Percentiles rank a stretch among this genome's conserved stretches.
Evolutionary conservation across 192 early-diverging fungal genomes (phyloP).

Genomic region (Chytriomyces confervae): DNA sequence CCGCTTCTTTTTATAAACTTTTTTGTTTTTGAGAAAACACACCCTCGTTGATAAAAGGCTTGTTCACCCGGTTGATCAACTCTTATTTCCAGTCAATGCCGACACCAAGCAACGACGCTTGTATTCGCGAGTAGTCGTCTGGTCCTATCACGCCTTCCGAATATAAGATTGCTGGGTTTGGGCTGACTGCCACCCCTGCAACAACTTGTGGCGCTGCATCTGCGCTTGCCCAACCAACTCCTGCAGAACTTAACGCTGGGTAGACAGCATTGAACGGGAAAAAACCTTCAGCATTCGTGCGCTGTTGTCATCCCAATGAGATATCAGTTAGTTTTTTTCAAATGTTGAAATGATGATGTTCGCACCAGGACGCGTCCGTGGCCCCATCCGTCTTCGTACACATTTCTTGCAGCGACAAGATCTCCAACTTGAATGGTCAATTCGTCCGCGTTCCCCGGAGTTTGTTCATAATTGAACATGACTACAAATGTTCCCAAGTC

Average conservation of each 20-base stretch:
- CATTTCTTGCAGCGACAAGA: slow-evolving; percentile 33
- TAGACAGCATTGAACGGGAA: slow-evolving; percentile 40
- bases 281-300: slow-evolving; percentile 24
- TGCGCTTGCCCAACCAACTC: neutral
- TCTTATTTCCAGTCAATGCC: neutral
- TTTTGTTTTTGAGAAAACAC: too few species aligned
- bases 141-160: slow-evolving; percentile 8
- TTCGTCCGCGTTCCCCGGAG: slow-evolving; percentile 32
- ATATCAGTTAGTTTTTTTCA: neutral
- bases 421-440: slow-evolving; percentile 30
- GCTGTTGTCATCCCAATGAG: slow-evolving; percentile 11
- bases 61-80: too few species aligned
- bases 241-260: slow-evolving; percentile 11
- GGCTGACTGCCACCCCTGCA: slow-evolving; percentile 20
- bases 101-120: neutral
- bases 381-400: slow-evolving; percentile 41
- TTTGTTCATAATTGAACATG: slow-evolving; percentile 30
- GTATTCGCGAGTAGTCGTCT: slow-evolving; percentile 1
- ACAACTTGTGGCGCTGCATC: neutral
- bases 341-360: neutral
- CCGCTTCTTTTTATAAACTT: too few species aligned
- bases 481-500: slow-evolving; percentile 38
- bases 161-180: slow-evolving; percentile 2
- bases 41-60: too few species aligned
- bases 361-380: slow-evolving; percentile 28